Base-by-base conservation (phyloP, 805 yeast genomes). In the Candida fluviatilis region DNA sequence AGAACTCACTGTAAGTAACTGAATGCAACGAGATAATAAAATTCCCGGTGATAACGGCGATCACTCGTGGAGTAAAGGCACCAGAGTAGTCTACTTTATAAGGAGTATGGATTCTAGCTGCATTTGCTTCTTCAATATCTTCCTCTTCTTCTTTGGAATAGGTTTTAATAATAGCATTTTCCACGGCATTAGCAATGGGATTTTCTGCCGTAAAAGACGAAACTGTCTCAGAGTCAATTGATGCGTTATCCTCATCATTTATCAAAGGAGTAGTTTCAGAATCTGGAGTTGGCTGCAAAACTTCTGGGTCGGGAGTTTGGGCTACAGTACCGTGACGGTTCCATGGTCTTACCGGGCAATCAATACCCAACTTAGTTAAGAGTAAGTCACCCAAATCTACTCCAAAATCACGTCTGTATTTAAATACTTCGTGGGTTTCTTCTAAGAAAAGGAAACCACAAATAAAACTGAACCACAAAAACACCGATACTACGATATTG, bases 1-100 rank as follows among this genome's bases (percentile, higher is more conserved):
- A 47, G 38, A 65, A 65, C 41, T 65, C 70, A 37, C 43, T 51
- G 47, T 58, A 64, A 5, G 61, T 50, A 16, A 62, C 49, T 17
- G 48, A 45, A 45, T 65, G 69, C 27, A 63, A 52, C 1, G 68
- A 52, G 16, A 64, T 45, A 18, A 64, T 50, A 40, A 64, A 58
- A 41, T 61, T 62, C n/a, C 62, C 63, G 8, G 51, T 27, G 8
- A 64, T 54, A 5, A 59, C 66, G 5, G 55, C 44, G 16, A 61
- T 45, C 3, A 64, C 71, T 4, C 48, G 54, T 1, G 60, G 52
- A 2, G 69, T 58, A 40, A 58, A 61, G 10, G 41, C 40, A n/a
- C 32, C 26, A 13, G 38, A 35, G 19, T 38, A 34, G 14, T 43
- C 36, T 5, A 35, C 35, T 17, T 18, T 21, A 11, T 34, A 30